Evolutionary conservation across 2,329 filamentous ascomycete genomes (phyloP), one percentile per base, ranked within the genome.

Genomic region (Hysterium pulicare): DNA sequence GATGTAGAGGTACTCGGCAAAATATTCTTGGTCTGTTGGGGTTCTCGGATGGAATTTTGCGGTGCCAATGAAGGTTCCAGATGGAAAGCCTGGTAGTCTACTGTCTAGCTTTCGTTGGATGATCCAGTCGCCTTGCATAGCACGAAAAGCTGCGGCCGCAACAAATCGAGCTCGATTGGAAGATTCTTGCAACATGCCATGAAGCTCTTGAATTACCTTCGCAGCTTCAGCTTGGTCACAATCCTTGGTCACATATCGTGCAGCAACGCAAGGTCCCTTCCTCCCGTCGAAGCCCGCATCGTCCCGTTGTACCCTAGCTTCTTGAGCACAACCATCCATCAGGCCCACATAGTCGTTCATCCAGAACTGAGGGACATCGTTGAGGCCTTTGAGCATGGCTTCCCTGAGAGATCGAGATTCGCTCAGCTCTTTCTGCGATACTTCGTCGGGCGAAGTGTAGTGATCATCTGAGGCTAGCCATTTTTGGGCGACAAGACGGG

Each of bases 321-420:
- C 77, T 2, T 73, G 62, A 10, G 82, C 73, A 45, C 90, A 81
- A 10, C 85, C 79, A 50, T 89, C 82, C 74, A 91, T 83, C 10
- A 91, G 67, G 47, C 82, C 90, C 6, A 81, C 66, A 61, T 90
- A 91, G 63, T 94, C 88, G 8, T 83, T 83, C 83, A 91, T 90
- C 28, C 87, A 88, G 53, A 90, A 93, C 54, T 93, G 88, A 1
- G 75, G 47, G 62, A 84, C 51, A 71, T 44, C 46, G 3, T 52
- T 46, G 30, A 32, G 40, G 6, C 45, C 16, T 37, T 47, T 31
- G 3, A 38, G 26, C 6, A 31, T 34, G 3, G 77, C 75, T 1
- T 60, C 51, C 7, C 51, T 53, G 22, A 57, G 50, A 19, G 42
- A 36, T 33, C 62, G 58, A 3, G 65, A 46, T 0, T 2, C 55